These are phyloP conservation scores for Ceratocystis cacaofunesta DNA, from an alignment of 2,329 filamentous ascomycete genomes.

Conservation along the genomic window DNA sequence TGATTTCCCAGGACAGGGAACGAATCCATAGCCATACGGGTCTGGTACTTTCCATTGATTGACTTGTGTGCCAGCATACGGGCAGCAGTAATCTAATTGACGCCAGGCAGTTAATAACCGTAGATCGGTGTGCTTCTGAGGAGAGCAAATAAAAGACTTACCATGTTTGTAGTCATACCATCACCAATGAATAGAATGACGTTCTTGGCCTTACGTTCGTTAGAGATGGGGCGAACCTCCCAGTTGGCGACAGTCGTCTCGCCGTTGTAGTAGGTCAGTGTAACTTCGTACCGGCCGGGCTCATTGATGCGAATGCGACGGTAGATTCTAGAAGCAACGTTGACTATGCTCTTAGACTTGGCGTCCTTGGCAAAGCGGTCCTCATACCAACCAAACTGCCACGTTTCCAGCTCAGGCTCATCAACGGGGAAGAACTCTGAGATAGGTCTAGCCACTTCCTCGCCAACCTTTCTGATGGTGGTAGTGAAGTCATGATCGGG, in stretches of 20 bases:
- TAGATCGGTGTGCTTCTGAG: too few species aligned
- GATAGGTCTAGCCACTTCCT: slow-evolving; percentile 34
- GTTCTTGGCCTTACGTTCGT: slow-evolving; percentile 65
- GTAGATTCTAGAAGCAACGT: slow-evolving; percentile 67
- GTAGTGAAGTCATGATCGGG: slow-evolving; percentile 64
- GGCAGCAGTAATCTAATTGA: slow-evolving; percentile 49
- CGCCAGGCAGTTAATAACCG: neutral
- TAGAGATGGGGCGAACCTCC: slow-evolving; percentile 56
- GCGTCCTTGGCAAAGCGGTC: slow-evolving; percentile 66
- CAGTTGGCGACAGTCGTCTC: slow-evolving; percentile 60
- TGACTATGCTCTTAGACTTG: slow-evolving; percentile 54
- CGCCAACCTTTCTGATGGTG: slow-evolving; percentile 52
- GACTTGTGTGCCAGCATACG: slow-evolving; percentile 68
- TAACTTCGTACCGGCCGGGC: slow-evolving; percentile 65
- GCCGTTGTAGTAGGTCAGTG: slow-evolving; percentile 58
- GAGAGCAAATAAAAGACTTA: slow-evolving; percentile 18
- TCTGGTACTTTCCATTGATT: slow-evolving; percentile 73
- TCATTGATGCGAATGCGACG: slow-evolving; percentile 60
- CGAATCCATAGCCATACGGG: slow-evolving; percentile 59
- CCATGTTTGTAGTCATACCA: slow-evolving; percentile 60
- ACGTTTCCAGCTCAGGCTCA: slow-evolving; percentile 62
- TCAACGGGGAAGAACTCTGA: slow-evolving; percentile 51
- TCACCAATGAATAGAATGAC: slow-evolving; percentile 71
- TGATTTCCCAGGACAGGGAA: slow-evolving; percentile 78
- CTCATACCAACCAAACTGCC: slow-evolving; percentile 76